phyloP scores from a whole-genome alignment of 2,329 filamentous ascomycete genomes.

The Apiospora aurea region DNA sequence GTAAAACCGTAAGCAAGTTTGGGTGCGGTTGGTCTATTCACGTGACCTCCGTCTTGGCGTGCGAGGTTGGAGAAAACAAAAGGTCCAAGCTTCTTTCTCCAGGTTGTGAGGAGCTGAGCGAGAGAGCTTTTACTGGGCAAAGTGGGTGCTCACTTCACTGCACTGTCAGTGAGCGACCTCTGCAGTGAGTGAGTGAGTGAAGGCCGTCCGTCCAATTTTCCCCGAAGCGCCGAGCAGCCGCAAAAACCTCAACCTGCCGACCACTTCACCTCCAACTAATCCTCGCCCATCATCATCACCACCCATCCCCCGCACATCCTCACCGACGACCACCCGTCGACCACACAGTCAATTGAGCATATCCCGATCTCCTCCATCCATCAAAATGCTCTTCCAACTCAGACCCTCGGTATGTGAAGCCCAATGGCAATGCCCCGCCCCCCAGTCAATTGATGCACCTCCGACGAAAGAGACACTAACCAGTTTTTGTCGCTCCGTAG shows the following conservation, averaged over 20 bases:
- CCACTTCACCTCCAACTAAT: not conserved
- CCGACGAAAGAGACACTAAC: not conserved
- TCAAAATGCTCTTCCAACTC: constrained; percentile 64
- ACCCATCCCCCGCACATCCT: constrained; percentile 35
- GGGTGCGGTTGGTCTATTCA: not conserved
- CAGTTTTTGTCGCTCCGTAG: constrained; percentile 40
- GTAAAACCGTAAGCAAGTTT: too few species aligned
- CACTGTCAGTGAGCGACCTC: too few species aligned
- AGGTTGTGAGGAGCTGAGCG: not conserved
- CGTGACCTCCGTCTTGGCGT: constrained; percentile 20
- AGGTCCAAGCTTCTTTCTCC: constrained; percentile 23
- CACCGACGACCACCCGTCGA: constrained; percentile 36
- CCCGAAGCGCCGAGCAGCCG: constrained; percentile 22
- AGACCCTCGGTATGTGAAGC: constrained; percentile 60
- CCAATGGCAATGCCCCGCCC: constrained; percentile 22
- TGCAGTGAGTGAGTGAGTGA: too few species aligned
- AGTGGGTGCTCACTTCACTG: not conserved
- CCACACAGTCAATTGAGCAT: constrained; percentile 53
- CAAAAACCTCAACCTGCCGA: constrained; percentile 25
- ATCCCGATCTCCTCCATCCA: constrained; percentile 47
- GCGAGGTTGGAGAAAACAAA: not conserved
- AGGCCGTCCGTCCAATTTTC: constrained; percentile 22
- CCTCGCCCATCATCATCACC: constrained; percentile 19
- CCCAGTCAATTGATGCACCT: constrained; percentile 27
- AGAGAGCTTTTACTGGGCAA: not conserved